Base-by-base conservation (phyloP, 148 eudicot genomes). In the Tetragonia tetragonoides region DNA sequence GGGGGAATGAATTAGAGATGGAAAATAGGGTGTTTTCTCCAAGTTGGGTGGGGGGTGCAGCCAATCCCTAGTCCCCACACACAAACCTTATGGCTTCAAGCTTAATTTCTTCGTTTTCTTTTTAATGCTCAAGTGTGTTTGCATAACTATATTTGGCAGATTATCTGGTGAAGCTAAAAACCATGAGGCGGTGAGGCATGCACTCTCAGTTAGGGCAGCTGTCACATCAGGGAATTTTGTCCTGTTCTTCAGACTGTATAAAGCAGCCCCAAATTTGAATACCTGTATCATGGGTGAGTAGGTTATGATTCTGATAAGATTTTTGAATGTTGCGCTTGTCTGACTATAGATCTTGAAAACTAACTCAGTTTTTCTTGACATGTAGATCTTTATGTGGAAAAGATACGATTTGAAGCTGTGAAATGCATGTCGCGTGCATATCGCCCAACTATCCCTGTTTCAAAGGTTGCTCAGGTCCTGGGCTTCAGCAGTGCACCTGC, bases 191-290 rank as follows among this genome's bases (percentile, higher is more conserved):
- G 92, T 95, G 61, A 91, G 84, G 84, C 99, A 95, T 84, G 99
- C 99, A 38, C 97, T 95, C 77, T 85, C 89, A 75, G 97, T 95
- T 87, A 87, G 97, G 72, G 86, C 90, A 21, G 97, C 99, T 40
- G 94, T 95, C 41, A 85, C 94, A 68, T 87, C 96, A 56, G 94
- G 94, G 71, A 95, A 95, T 82, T 95, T 91, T 80, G 97, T 95
- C 38, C 62, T 84, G 80, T 95, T 92, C 79, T 92, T 95, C 81
- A 90, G 89, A 80, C 88, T 95, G 65, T 95, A 95, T 75, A 93
- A 90, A 86, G 77, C 88, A 23, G 97, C 97, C 49, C 97, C 97
- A 59, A 88, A 95, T 75, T 80, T 95, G 77, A 89, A 85, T 81
- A 90, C 97, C 57, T 90, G 81, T 77, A 89, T 93, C 60, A 95